These are phyloP conservation scores for Chenopodium quinoa DNA, from an alignment of 148 eudicot genomes.

Conservation along the genomic window DNA sequence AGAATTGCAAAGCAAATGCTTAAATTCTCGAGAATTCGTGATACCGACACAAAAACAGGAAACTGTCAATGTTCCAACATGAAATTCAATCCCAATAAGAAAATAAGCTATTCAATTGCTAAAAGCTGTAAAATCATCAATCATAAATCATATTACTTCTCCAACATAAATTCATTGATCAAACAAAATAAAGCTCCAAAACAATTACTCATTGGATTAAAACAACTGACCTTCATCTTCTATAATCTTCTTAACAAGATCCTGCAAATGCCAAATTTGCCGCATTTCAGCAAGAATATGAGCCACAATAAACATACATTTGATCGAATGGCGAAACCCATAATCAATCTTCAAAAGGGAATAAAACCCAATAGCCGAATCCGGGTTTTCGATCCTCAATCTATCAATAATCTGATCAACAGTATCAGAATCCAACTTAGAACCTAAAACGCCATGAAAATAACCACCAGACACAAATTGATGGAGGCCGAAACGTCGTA, in stretches of 20 bases:
- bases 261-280: conserved; percentile 36
- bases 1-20: too few species aligned
- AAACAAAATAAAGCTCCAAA: background rate
- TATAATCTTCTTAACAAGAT: conserved; percentile 33
- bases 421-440: conserved; percentile 24
- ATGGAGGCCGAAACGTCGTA: conserved; percentile 23
- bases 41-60: too few species aligned
- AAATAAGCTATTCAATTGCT: background rate
- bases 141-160: background rate
- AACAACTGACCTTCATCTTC: conserved; percentile 37
- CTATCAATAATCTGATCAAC: conserved; percentile 39
- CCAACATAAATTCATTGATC: background rate
- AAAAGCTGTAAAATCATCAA: background rate
- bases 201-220: background rate
- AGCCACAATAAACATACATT: conserved; percentile 45
- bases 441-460: conserved; percentile 21
- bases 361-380: conserved; percentile 43
- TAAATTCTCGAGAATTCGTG: too few species aligned
- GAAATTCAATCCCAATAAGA: too few species aligned
- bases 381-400: conserved; percentile 28
- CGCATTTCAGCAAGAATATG: conserved; percentile 51
- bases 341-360: conserved; percentile 39
- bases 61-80: too few species aligned
- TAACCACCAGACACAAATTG: conserved; percentile 21
- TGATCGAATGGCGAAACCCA: conserved; percentile 47